phyloP scores from a whole-genome alignment of 2,329 filamentous ascomycete genomes.

The Diaporthe capsici region DNA sequence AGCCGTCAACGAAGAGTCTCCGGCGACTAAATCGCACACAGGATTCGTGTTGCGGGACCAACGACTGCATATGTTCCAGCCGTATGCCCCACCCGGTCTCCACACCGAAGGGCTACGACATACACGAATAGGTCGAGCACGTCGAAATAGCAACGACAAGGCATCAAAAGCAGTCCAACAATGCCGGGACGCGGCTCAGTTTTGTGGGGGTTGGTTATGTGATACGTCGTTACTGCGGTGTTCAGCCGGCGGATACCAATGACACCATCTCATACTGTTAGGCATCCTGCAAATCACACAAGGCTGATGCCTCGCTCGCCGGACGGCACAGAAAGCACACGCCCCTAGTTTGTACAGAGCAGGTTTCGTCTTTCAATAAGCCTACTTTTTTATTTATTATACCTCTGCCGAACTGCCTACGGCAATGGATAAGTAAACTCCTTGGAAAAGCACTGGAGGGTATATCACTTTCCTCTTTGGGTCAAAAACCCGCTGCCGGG shows the following conservation, averaged over 20 bases:
- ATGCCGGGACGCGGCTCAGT: slow-evolving; percentile 17
- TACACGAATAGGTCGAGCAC: slow-evolving; percentile 13
- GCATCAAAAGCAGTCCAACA: slow-evolving; percentile 18
- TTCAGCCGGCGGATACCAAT: slow-evolving; percentile 5
- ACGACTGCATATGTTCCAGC: slow-evolving; percentile 24
- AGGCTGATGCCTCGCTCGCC: slow-evolving; percentile 14
- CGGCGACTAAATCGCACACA: slow-evolving; percentile 12
- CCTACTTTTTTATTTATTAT: not conserved
- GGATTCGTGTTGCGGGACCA: slow-evolving; percentile 31
- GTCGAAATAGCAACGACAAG: slow-evolving; percentile 17
- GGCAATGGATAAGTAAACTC: not conserved
- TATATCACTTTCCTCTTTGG: slow-evolving; percentile 12
- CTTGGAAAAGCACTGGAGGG: not conserved
- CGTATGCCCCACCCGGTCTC: slow-evolving; percentile 18
- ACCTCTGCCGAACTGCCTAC: not conserved
- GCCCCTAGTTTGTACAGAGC: not conserved
- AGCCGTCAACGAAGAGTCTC: slow-evolving; percentile 5
- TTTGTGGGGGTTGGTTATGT: not conserved
- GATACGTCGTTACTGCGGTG: slow-evolving; percentile 7
- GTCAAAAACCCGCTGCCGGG: slow-evolving; percentile 7
- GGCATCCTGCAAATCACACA: slow-evolving; percentile 8
- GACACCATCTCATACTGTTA: not conserved
- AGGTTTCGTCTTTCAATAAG: not conserved
- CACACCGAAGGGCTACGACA: slow-evolving; percentile 20
- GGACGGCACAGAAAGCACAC: slow-evolving; percentile 19